Evolutionary conservation across 2,329 filamentous ascomycete species (phyloP), one percentile per base, ranked within the genome.

Genomic region (Arthrobotrys sinensis): DNA sequence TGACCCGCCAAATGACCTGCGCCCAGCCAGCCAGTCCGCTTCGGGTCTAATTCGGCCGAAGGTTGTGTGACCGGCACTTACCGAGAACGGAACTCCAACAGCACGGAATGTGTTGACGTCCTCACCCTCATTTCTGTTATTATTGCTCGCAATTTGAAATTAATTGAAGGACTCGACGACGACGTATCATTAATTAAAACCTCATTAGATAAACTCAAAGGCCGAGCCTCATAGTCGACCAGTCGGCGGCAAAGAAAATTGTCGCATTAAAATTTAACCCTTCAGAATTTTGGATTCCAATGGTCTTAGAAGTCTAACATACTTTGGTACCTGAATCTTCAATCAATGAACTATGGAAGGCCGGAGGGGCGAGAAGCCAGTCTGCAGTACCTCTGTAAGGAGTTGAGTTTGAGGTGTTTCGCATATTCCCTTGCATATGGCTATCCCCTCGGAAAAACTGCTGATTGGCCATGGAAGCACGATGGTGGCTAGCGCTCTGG

Each of bases 81-180:
- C 69, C 69, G 69, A 36, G 40, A 60, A 73, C 32, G 43, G 69
- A 73, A 64, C 19, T 66, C 21, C 69, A 60, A 73, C 69, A 73
- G 40, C 12, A 34, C 24, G 19, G 40, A 73, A 66, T 66, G 69
- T 73, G 69, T 73, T 73, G 69, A 19, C 16, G 21, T 19, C 11
- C 2, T 24, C n/a, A 14, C 24, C 24, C 24, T 28, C 24, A 28
- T 28, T 36, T 36, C 24, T 34, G 19, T 36, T 55, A 55, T 14
- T 34, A 28, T 28, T 34, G 36, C n/a, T 36, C 11, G 21, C 8
- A 55, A 55, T 55, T 14, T 14, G 32, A 45, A 24, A 48, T 45
- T n/a, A 45, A 45, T 21, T 48, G 19, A 45, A 45, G 40, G 40
- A 12, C 24, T 38, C 36, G 36, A 38, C 36, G 36, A 12, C 12